Evolutionary conservation across 257 asterid species (phyloP).

Genomic region (Plectranthus barbatus): DNA sequence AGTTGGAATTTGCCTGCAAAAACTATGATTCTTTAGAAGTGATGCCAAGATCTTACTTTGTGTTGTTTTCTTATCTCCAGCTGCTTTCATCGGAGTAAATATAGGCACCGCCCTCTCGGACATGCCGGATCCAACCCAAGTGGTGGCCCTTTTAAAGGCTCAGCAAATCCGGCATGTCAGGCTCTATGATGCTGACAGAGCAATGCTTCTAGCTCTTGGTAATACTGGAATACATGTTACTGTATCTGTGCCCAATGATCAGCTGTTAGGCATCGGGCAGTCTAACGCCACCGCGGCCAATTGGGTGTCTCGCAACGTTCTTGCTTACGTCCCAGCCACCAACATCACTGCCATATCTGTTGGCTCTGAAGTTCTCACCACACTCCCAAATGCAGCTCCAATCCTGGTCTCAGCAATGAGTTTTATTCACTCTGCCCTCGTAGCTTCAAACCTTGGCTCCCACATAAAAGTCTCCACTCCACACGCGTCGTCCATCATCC

Average conservation of each 20-base stretch:
- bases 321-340: slow-evolving; percentile 69
- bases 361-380: slow-evolving; percentile 71
- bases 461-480: slow-evolving; percentile 80
- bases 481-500: slow-evolving; percentile 63
- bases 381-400: slow-evolving; percentile 78
- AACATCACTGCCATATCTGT: slow-evolving; percentile 76
- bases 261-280: slow-evolving; percentile 79
- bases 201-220: slow-evolving; percentile 77
- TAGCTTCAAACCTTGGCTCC: slow-evolving; percentile 64
- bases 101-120: slow-evolving; percentile 73
- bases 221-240: slow-evolving; percentile 59
- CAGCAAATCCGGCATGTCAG: slow-evolving; percentile 78
- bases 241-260: slow-evolving; percentile 78
- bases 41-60: not conserved
- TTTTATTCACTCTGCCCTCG: slow-evolving; percentile 74
- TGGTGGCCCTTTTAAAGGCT: slow-evolving; percentile 73
- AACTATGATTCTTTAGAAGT: not conserved
- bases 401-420: slow-evolving; percentile 64
- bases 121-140: slow-evolving; percentile 82
- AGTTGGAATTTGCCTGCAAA: no score
- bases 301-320: slow-evolving; percentile 76
- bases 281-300: slow-evolving; percentile 82
- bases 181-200: slow-evolving; percentile 57
- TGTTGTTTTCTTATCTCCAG: slow-evolving; percentile 20
- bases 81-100: slow-evolving; percentile 72